Evolutionary conservation across 169 alveolate species (phyloP), one percentile per base, ranked within the genome.

Genomic region (Babesia bovis): DNA sequence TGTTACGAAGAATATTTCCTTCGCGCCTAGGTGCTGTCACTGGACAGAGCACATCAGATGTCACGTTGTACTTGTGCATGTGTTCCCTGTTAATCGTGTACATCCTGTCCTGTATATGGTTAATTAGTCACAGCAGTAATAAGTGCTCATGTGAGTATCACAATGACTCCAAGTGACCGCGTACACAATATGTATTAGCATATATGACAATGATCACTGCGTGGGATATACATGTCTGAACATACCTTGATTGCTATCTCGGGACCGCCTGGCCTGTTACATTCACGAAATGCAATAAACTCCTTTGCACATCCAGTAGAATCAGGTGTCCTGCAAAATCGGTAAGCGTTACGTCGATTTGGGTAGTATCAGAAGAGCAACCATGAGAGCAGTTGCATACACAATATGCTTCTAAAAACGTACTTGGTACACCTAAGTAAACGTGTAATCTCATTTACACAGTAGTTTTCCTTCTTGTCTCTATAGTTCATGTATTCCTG

Each of bases 201-300:
- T n/a, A n/a, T n/a, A n/a, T n/a, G n/a, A n/a, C n/a, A n/a, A n/a
- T n/a, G n/a, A n/a, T n/a, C n/a, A n/a, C n/a, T n/a, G n/a, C n/a
- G n/a, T n/a, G n/a, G n/a, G n/a, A n/a, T n/a, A n/a, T n/a, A n/a
- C n/a, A n/a, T n/a, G n/a, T n/a, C 50, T 1, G 2, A 0, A 44
- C 74, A 12, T 26, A 88, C 93, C 70, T 88, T 65, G 33, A 88
- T 82, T 6, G 68, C 6, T 41, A 88, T 88, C 59, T 88, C 90
- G 17, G 89, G 85, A 30, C 93, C 93, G 49, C 66, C 85, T 7
- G 93, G 93, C 12, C 93, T 66, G 66, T 88, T 74, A 66, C 93
- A 88, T 50, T 88, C 93, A 28, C 93, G 83, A 61, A 88, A 84
- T 40, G 73, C 71, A 40, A 88, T 50, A 60, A 88, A 88, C 72